These are phyloP conservation scores for Zygosaccharomyces kombuchaensis DNA, from an alignment of 805 yeast genomes.

Conservation along the genomic window DNA sequence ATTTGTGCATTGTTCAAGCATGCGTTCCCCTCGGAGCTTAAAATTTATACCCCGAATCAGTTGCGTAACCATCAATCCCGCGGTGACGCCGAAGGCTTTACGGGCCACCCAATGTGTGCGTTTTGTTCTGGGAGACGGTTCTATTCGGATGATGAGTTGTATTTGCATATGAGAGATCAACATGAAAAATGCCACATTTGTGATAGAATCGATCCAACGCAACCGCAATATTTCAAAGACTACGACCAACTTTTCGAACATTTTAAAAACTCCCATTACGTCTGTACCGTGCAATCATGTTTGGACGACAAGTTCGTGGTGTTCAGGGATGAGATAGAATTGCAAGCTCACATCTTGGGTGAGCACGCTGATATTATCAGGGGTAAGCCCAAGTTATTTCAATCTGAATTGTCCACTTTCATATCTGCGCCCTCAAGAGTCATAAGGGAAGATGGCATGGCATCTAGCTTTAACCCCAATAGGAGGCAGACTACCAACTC, in stretches of 20 bases:
- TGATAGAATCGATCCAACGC: constrained; percentile 56
- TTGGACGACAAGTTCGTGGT: constrained; percentile 89
- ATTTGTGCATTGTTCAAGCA: constrained; percentile 75
- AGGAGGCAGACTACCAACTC: constrained; percentile 38
- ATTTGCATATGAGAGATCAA: constrained; percentile 69
- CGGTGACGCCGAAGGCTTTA: constrained; percentile 77
- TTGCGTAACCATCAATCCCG: constrained; percentile 63
- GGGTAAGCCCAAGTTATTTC: constrained; percentile 39
- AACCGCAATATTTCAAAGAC: constrained; percentile 72
- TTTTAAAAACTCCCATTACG: constrained; percentile 67
- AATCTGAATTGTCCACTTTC: constrained; percentile 63
- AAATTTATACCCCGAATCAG: constrained; percentile 54
- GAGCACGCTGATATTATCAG: constrained; percentile 52
- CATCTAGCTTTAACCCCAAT: constrained; percentile 4
- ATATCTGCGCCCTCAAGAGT: constrained; percentile 33
- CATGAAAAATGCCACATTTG: constrained; percentile 93
- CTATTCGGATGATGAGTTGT: constrained; percentile 84
- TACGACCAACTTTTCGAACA: constrained; percentile 73
- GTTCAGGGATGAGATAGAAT: constrained; percentile 77
- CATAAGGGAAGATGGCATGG: constrained; percentile 19
- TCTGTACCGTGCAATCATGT: constrained; percentile 73
- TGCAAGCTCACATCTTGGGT: constrained; percentile 80
- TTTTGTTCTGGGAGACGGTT: constrained; percentile 72
- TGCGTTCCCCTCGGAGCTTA: constrained; percentile 70
- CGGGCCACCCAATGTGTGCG: constrained; percentile 85